Evolutionary conservation across 495 filamentous ascomycete genomes (phyloP).

Genomic region (Penicilliopsis zonata): DNA sequence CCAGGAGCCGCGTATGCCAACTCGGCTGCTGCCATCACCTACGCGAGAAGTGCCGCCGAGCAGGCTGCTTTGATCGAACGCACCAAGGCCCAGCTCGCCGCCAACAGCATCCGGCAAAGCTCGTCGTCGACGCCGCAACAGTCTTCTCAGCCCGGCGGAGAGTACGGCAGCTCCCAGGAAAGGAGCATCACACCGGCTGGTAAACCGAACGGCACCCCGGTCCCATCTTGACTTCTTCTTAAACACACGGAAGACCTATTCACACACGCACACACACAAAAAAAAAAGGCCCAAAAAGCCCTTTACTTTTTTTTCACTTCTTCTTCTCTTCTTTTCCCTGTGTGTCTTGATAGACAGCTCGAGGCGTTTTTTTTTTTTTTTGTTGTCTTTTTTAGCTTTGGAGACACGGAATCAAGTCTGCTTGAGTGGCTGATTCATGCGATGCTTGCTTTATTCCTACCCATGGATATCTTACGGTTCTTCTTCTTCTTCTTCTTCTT

Average conservation of each 20-base stretch:
- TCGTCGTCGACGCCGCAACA: conserved; percentile 17
- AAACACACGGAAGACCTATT: no score
- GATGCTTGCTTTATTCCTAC: no score
- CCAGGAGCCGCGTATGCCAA: conserved; percentile 25
- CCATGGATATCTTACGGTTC: background rate
- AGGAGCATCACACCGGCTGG: conserved; percentile 26
- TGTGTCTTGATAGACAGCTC: no score
- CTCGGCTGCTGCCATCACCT: conserved; percentile 27
- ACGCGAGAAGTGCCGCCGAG: conserved; percentile 32
- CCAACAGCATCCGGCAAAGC: conserved; percentile 19
- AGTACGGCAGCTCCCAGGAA: conserved; percentile 20
- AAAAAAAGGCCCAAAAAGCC: no score
- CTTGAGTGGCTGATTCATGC: no score
- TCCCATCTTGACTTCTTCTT: conserved; percentile 12
- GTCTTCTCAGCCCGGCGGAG: conserved; percentile 2
- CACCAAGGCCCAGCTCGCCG: conserved; percentile 32
- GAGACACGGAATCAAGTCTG: no score
- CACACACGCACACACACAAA: no score
- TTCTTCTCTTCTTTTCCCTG: no score
- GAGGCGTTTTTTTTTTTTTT: no score
- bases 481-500: conserved; percentile 1
- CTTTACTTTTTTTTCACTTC: no score
- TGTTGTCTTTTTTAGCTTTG: no score
- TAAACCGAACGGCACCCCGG: conserved; percentile 33
- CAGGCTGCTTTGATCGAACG: conserved; percentile 34